Percentiles rank a stretch among this genome's conserved stretches.
phyloP scores from a whole-genome alignment of 1,284 basidiomycete species.

The Hemileia vastatrix region DNA sequence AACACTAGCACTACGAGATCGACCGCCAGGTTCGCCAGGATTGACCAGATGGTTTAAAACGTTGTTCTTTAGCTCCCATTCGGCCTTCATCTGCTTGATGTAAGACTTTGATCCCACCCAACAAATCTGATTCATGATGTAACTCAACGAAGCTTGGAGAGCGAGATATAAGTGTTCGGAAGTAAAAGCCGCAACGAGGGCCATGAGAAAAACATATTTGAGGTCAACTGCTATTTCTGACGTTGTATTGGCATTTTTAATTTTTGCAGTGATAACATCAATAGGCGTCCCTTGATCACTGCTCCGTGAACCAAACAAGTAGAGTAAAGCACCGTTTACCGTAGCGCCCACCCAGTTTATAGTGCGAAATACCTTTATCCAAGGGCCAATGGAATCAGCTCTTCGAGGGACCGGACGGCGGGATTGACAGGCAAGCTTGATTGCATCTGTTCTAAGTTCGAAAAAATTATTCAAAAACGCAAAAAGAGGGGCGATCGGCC shows the following conservation, averaged over 20 bases:
- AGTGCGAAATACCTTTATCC: conserved; percentile 66
- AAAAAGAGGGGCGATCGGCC: conserved; percentile 66
- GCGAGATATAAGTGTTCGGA: conserved; percentile 38
- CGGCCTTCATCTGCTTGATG: conserved; percentile 30
- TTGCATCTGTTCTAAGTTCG: conserved; percentile 83
- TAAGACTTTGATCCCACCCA: conserved; percentile 39
- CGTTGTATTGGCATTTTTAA: conserved; percentile 17
- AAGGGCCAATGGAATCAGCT: conserved; percentile 83
- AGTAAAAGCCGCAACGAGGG: conserved; percentile 35
- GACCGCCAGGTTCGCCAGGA: no score
- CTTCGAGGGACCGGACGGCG: conserved; percentile 74
- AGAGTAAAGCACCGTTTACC: conserved; percentile 74
- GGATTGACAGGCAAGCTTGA: conserved; percentile 81
- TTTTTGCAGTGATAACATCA: background rate
- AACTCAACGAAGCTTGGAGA: conserved; percentile 27
- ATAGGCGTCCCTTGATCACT: background rate
- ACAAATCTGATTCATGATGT: conserved; percentile 34
- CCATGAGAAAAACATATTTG: conserved; percentile 31
- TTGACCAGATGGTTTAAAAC: conserved; percentile 5
- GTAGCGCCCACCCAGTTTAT: conserved; percentile 69
- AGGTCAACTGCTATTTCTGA: conserved; percentile 28
- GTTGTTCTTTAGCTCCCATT: conserved; percentile 29
- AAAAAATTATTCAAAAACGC: conserved; percentile 47
- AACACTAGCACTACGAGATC: no score
- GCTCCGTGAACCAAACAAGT: conserved; percentile 56